A percentile compares a stretch with the other conserved stretches of the same genome.
These are phyloP conservation scores for Russula lepida DNA, from an alignment of 768 basidiomycete genomes.

Conservation along the genomic window DNA sequence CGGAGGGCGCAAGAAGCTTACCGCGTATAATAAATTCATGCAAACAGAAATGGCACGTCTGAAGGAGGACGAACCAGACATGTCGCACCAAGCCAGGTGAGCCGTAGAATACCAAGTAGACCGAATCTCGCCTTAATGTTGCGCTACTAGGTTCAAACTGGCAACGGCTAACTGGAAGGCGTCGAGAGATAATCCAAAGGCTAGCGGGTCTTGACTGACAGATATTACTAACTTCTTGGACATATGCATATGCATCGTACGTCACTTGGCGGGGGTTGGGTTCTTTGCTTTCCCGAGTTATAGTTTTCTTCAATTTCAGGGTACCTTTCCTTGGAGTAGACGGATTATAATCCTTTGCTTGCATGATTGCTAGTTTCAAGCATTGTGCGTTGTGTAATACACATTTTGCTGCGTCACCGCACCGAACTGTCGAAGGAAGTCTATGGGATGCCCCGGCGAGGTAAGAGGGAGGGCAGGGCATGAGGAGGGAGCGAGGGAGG, in stretches of 20 bases:
- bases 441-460: no score
- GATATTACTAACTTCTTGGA: neutral
- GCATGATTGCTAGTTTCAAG: neutral
- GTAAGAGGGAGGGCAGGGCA: neutral
- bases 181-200: slow-evolving; percentile 44
- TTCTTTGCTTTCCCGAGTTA: neutral
- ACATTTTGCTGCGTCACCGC: neutral
- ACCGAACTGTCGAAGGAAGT: neutral
- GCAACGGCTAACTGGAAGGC: slow-evolving; percentile 75
- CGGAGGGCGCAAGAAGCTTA: slow-evolving; percentile 51
- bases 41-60: slow-evolving; percentile 71
- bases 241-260: neutral
- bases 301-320: neutral
- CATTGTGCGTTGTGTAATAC: slow-evolving; percentile 9
- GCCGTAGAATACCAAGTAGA: slow-evolving; percentile 15
- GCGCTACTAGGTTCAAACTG: slow-evolving; percentile 53
- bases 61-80: slow-evolving; percentile 65
- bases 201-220: slow-evolving; percentile 4
- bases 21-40: slow-evolving; percentile 75
- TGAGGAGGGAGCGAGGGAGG: neutral
- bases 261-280: neutral
- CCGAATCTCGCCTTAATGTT: slow-evolving; percentile 9
- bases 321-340: neutral
- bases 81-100: slow-evolving; percentile 68
- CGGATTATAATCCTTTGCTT: slow-evolving; percentile 12